Conservation (phyloP, 2,329 filamentous ascomycete genomes). For the Cryphonectria parasitica region DNA sequence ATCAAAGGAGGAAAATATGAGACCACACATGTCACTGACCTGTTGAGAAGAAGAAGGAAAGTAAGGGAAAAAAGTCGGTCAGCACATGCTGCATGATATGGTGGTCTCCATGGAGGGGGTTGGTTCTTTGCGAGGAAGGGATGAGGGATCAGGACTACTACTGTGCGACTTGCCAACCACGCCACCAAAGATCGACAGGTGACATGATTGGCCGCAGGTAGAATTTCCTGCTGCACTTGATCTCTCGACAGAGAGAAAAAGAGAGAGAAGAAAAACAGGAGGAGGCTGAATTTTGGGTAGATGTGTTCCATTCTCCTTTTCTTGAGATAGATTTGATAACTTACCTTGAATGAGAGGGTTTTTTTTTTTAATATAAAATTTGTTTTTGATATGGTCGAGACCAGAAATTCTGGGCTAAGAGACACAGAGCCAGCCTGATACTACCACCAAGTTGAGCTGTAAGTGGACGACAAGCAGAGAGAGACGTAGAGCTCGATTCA, state of each 20-base stretch:
- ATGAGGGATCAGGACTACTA: conserved; percentile 11
- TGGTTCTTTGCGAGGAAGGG: conserved; percentile 9
- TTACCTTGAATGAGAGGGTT: conserved; percentile 23
- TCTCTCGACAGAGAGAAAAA: conserved; percentile 12
- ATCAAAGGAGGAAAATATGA: conserved; percentile 28
- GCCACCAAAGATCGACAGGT: conserved; percentile 17
- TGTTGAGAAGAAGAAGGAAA: conserved; percentile 11
- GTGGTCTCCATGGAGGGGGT: background rate
- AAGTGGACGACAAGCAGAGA: conserved; percentile 20
- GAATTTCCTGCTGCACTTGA: conserved; percentile 13
- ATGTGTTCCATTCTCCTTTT: conserved; percentile 14
- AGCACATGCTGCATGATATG: conserved; percentile 28
- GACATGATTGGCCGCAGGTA: conserved; percentile 21
- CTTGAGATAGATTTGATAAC: conserved; percentile 2
- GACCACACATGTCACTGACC: conserved; percentile 27
- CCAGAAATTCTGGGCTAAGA: conserved; percentile 31
- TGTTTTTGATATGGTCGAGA: conserved; percentile 36
- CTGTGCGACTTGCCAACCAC: conserved; percentile 24
- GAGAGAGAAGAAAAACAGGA: background rate
- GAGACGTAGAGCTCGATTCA: conserved; percentile 17
- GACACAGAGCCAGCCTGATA: conserved; percentile 27
- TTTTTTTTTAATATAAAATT: background rate
- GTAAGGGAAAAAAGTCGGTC: conserved; percentile 28
- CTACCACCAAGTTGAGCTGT: conserved; percentile 34
- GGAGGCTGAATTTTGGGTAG: background rate